Evolutionary conservation across 805 yeast genomes (phyloP).

Genomic region (Candida piceae): DNA sequence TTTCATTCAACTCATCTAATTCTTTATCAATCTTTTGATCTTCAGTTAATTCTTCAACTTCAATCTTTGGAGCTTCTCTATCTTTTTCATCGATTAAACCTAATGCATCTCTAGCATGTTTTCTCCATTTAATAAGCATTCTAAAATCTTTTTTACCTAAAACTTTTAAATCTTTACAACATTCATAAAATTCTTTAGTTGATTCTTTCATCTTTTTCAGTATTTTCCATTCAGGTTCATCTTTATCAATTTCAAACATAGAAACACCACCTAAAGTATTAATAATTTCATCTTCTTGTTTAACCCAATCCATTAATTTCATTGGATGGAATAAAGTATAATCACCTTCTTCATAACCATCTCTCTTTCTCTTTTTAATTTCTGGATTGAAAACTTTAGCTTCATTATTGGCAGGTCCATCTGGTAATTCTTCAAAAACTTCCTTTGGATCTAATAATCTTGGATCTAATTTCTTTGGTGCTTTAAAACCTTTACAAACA

Average conservation of each 20-base stretch:
- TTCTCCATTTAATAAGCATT: conserved; percentile 79
- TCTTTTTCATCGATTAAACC: conserved; percentile 58
- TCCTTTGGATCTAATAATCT: conserved; percentile 85
- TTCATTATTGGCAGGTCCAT: conserved; percentile 72
- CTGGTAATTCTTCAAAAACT: conserved; percentile 89
- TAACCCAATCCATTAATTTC: conserved; percentile 77
- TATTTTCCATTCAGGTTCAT: conserved; percentile 67
- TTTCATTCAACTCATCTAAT: conserved; percentile 64
- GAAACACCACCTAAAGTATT: conserved; percentile 71
- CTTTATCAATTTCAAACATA: conserved; percentile 55
- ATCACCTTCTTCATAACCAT: conserved; percentile 96
- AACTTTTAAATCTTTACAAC: conserved; percentile 88
- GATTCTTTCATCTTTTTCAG: conserved; percentile 71
- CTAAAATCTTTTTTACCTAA: conserved; percentile 93
- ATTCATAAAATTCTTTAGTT: conserved; percentile 71
- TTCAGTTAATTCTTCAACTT: conserved; percentile 71
- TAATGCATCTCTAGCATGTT: conserved; percentile 71
- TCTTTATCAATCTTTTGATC: conserved; percentile 89
- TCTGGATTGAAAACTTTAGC: conserved; percentile 95
- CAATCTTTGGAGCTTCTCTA: conserved; percentile 46
- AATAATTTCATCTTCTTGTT: conserved; percentile 71
- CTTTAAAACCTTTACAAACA: conserved; percentile 92
- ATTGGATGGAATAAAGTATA: conserved; percentile 63
- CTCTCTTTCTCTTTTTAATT: conserved; percentile 81
- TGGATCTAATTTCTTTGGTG: conserved; percentile 94